Conservation (phyloP, 1,284 basidiomycete genomes). For the Acaromyces ingoldii region DNA sequence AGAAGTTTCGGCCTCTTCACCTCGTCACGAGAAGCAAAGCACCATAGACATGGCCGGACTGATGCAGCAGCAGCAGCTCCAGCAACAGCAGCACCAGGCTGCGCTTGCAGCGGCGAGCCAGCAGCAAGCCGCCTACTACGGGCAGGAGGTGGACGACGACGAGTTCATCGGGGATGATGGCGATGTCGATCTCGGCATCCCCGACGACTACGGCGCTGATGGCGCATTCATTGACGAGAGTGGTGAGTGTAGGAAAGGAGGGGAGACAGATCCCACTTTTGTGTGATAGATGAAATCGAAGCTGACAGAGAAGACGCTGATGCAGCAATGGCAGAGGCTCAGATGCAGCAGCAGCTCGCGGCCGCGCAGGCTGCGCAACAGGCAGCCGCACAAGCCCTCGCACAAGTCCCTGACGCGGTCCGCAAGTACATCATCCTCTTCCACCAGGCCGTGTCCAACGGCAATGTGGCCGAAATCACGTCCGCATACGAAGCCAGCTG, state of each 20-base stretch:
- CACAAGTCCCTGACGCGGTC: conserved; percentile 46
- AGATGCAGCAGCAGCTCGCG: conserved; percentile 3
- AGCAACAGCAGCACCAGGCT: too few species aligned
- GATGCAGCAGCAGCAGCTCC: too few species aligned
- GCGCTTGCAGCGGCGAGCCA: too few species aligned
- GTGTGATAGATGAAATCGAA: background rate
- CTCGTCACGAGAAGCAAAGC: too few species aligned
- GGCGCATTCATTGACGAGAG: conserved; percentile 9
- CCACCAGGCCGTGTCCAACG: conserved; percentile 46
- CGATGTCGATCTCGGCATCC: conserved; percentile 16
- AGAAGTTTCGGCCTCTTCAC: too few species aligned
- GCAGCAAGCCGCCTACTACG: conserved; percentile 15
- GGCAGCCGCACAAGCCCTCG: conserved; percentile 39
- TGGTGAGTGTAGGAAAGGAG: background rate
- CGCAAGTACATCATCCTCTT: conserved; percentile 50
- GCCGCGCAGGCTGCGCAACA: conserved; percentile 31
- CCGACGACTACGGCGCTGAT: conserved; percentile 11
- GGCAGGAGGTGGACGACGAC: conserved; percentile 21
- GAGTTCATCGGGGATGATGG: conserved; percentile 13
- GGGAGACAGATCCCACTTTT: too few species aligned
- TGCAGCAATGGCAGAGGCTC: conserved; percentile 7
- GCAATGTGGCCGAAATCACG: conserved; percentile 64
- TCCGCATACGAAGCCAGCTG: conserved; percentile 90
- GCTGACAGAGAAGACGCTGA: background rate
- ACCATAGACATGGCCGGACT: too few species aligned